Base-by-base conservation (phyloP, 2,329 filamentous ascomycete genomes). In the Epichloe hybrida region DNA sequence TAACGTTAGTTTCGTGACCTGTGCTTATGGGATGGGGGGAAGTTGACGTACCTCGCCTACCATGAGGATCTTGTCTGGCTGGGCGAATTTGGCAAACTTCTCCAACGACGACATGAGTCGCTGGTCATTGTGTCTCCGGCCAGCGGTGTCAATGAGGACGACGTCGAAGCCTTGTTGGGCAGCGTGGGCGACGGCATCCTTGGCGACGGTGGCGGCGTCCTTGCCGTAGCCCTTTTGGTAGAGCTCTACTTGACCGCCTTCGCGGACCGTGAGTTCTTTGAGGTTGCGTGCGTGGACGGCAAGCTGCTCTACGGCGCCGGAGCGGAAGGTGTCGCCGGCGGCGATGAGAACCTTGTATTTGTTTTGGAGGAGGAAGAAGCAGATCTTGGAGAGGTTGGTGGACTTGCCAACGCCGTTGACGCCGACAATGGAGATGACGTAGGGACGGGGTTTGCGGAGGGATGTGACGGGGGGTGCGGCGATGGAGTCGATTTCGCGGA, bases 391-490 rank as follows among this genome's bases (percentile, higher is more conserved):
- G 38, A 98, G 76, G 64, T 96, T 97, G 49, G 93, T 98, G 15
- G 90, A 96, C 72, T 98, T 98, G 63, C 93, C 93, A 38, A 98
- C 93, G 50, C 93, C 93, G 66, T 98, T 98, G 64, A 98, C 93
- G 55, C 93, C 93, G 42, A 98, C 93, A 54, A 98, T 95, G 52
- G 89, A 96, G 64, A 98, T 94, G 61, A 97, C 91, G 64, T 97
- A 98, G 42, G 93, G 93, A 4, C 93, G 84, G 20, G 77, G 69
- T 53, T 76, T 75, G 57, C 79, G 72, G 54, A 82, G 74, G 34
- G 81, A 82, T 3, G 81, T 78, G 21, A 72, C 73, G 0, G 83
- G 83, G 71, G 87, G 83, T 11, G 79, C 74, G 6, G 81, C 84
- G 54, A 94, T 80, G 43, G 83, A 78, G 62, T 91, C 83, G 59